A percentile compares a stretch with the other conserved stretches of the same genome.
Conservation (phyloP, 1,284 basidiomycete genomes). For the Tremellales sp. region DNA sequence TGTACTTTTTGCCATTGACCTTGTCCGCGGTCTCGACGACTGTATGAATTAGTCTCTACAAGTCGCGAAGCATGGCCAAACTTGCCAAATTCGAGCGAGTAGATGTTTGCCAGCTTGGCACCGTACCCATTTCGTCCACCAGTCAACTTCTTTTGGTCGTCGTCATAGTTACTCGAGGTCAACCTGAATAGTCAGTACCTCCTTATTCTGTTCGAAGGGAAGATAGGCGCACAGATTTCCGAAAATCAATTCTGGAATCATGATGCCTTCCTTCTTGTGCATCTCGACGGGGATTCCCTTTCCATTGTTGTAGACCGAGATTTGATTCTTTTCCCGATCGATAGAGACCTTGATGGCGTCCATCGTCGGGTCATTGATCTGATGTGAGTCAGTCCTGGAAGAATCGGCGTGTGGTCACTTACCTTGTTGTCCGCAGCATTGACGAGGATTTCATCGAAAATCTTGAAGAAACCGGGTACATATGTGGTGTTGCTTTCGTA, state of each 20-base stretch:
- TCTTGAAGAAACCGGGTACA: constrained; percentile 99
- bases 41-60: constrained; percentile 13
- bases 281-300: constrained; percentile 95
- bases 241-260: constrained; percentile 97
- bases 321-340: constrained; percentile 75
- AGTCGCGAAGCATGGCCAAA: not conserved
- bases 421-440: constrained; percentile 99
- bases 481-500: constrained; percentile 69
- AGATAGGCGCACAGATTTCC: constrained; percentile 63
- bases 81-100: constrained; percentile 84
- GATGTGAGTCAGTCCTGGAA: constrained; percentile 2
- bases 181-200: constrained; percentile 53
- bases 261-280: constrained; percentile 87
- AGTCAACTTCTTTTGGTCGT: constrained; percentile 97
- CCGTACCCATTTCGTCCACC: constrained; percentile 99
- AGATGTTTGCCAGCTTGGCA: constrained; percentile 97
- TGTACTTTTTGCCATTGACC: constrained; percentile 82
- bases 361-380: constrained; percentile 89
- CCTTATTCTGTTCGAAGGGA: not conserved
- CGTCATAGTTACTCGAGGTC: constrained; percentile 97
- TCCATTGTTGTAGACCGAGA: constrained; percentile 95
- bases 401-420: too few relatives aligned
- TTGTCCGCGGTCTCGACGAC: constrained; percentile 94
- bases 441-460: constrained; percentile 98
- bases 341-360: constrained; percentile 83